These are phyloP conservation scores for Hemisphaericaspora subhashii DNA, from an alignment of 1,139 yeast genomes.

Conservation along the genomic window DNA sequence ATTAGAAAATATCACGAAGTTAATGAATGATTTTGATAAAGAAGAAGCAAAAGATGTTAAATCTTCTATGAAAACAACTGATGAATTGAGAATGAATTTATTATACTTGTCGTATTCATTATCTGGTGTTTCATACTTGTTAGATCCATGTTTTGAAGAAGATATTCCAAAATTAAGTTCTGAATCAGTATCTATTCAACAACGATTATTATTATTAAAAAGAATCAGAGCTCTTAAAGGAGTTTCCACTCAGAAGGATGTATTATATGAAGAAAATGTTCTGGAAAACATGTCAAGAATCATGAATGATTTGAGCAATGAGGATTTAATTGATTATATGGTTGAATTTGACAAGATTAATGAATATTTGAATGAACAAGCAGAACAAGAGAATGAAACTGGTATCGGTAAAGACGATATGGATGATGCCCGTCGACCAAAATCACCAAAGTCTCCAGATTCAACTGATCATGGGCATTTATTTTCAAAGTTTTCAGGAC, in stretches of 20 bases:
- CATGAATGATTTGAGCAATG: conserved; percentile 37
- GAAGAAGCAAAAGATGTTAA: conserved; percentile 18
- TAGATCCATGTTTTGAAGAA: conserved; percentile 65
- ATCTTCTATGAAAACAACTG: conserved; percentile 32
- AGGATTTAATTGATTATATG: conserved; percentile 18
- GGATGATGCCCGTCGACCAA: not conserved
- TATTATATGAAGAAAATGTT: conserved; percentile 22
- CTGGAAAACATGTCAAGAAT: conserved; percentile 40
- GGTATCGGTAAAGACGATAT: not conserved
- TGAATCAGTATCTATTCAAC: conserved; percentile 35
- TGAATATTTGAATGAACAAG: conserved; percentile 9
- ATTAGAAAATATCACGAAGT: conserved; percentile 40
- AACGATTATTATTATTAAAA: conserved; percentile 32
- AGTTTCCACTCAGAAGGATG: conserved; percentile 25
- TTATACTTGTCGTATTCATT: conserved; percentile 59
- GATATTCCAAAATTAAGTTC: conserved; percentile 43
- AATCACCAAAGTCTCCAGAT: not conserved
- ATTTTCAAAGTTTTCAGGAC: conserved; percentile 4
- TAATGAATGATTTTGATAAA: conserved; percentile 31
- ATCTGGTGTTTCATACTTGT: conserved; percentile 73
- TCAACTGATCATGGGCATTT: conserved; percentile 3
- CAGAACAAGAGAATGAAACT: conserved; percentile 13
- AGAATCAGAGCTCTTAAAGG: conserved; percentile 30
- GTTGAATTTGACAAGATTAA: conserved; percentile 19
- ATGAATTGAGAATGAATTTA: conserved; percentile 56